Conservation (phyloP, 495 filamentous ascomycete genomes). For the Penicillium tannophilum region DNA sequence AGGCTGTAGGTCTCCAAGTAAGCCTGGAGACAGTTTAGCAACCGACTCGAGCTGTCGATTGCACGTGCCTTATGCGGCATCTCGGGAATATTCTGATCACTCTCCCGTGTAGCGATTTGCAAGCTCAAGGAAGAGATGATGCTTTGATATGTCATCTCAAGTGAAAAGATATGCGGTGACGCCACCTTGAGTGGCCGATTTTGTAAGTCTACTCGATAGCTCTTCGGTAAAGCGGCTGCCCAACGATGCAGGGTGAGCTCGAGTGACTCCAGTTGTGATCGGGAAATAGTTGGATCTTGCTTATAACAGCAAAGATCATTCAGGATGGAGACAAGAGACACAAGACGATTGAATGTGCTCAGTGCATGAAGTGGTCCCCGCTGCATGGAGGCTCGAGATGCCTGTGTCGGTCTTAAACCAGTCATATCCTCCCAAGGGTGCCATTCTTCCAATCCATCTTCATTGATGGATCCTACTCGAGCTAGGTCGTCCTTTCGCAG, state of each 20-base stretch:
- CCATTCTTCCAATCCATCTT: conserved; percentile 73
- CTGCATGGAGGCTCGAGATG: conserved; percentile 41
- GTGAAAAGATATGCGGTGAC: conserved; percentile 42
- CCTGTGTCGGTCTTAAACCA: conserved; percentile 30
- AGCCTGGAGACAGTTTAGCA: conserved; percentile 35
- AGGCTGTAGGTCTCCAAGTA: conserved; percentile 46
- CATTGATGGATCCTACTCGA: conserved; percentile 47
- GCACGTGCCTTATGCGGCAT: conserved; percentile 29
- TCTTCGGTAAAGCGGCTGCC: conserved; percentile 36
- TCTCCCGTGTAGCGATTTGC: conserved; percentile 33
- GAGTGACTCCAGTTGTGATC: conserved; percentile 36
- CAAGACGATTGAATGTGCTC: conserved; percentile 62
- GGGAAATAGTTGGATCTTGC: conserved; percentile 28
- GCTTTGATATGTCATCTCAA: conserved; percentile 45
- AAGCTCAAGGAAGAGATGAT: conserved; percentile 32
- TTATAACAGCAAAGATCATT: conserved; percentile 41
- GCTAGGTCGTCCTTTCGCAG: conserved; percentile 51
- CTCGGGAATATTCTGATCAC: conserved; percentile 26
- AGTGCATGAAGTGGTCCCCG: conserved; percentile 57
- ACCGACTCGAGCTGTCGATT: conserved; percentile 36
- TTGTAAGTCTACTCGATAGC: conserved; percentile 39
- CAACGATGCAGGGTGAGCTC: conserved; percentile 42
- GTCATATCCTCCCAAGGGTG: conserved; percentile 62
- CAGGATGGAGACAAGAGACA: conserved; percentile 48
- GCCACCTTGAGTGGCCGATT: conserved; percentile 26